phyloP scores from a whole-genome alignment of 768 basidiomycete genomes.

The Pholiota molesta region DNA sequence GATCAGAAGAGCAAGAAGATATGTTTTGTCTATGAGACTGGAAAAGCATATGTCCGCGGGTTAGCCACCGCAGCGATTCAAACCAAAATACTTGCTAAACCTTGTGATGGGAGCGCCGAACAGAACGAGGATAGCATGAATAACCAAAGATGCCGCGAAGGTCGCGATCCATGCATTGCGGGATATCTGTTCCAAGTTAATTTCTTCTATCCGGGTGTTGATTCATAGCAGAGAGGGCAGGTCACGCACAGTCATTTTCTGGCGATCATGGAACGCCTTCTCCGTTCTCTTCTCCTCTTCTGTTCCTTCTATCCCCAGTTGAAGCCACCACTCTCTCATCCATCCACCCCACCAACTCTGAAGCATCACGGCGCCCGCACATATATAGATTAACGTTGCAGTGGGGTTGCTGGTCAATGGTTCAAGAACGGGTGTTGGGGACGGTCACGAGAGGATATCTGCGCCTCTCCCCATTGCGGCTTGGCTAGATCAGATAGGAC shows the following conservation, averaged over 20 bases:
- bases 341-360: constrained; percentile 77
- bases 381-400: constrained; percentile 59
- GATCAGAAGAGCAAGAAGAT: constrained; percentile 68
- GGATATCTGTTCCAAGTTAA: constrained; percentile 44
- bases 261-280: constrained; percentile 38
- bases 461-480: constrained; percentile 31
- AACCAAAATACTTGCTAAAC: constrained; percentile 36
- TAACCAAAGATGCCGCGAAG: constrained; percentile 43
- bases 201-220: constrained; percentile 9
- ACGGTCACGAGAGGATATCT: constrained; percentile 51
- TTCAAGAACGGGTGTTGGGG: constrained; percentile 75
- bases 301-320: constrained; percentile 40
- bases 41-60: constrained; percentile 15
- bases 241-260: constrained; percentile 42
- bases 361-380: constrained; percentile 53
- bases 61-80: constrained; percentile 12
- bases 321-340: constrained; percentile 61
- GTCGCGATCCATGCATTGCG: constrained; percentile 57
- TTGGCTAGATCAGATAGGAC: constrained; percentile 43
- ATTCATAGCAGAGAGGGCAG: background rate
- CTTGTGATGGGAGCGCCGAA: constrained; percentile 77
- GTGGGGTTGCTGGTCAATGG: constrained; percentile 64
- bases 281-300: constrained; percentile 47
- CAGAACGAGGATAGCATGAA: constrained; percentile 56
- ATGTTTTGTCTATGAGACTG: constrained; percentile 52